Conservation (phyloP, 2,329 filamentous ascomycete species). For the Diaporthe longicolla region DNA sequence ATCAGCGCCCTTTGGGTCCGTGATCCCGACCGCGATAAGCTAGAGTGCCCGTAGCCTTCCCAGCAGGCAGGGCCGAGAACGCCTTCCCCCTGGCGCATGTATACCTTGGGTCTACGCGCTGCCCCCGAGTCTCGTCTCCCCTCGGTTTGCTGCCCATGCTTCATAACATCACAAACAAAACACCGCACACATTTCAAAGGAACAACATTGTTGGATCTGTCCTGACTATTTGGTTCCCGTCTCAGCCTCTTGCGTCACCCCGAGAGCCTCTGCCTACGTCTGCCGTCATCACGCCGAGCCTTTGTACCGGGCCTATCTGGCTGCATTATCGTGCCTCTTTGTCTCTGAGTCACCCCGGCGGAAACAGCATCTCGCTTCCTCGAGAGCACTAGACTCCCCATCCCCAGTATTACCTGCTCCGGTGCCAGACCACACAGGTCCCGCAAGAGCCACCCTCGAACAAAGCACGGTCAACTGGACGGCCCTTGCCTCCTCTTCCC, state of each 20-base stretch:
- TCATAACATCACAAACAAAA: conserved; percentile 25
- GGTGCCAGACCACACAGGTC: conserved; percentile 28
- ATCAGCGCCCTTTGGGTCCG: conserved; percentile 31
- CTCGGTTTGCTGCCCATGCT: conserved; percentile 17
- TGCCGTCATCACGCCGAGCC: conserved; percentile 35
- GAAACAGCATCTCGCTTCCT: conserved; percentile 39
- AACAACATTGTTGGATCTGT: conserved; percentile 20
- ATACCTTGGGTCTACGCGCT: conserved; percentile 34
- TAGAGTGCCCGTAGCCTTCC: conserved; percentile 7
- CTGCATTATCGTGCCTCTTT: conserved; percentile 40
- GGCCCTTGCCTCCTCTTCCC: conserved; percentile 36
- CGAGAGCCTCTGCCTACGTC: not conserved
- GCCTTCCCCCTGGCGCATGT: conserved; percentile 29
- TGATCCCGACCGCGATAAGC: conserved; percentile 35
- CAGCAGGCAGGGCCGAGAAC: conserved; percentile 26
- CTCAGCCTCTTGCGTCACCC: conserved; percentile 15
- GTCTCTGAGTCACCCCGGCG: conserved; percentile 43
- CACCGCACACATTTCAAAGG: conserved; percentile 11
- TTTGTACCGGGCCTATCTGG: conserved; percentile 35
- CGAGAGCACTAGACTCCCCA: not conserved
- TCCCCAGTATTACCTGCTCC: conserved; percentile 35
- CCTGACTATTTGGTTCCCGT: conserved; percentile 11
- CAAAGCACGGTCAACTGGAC: conserved; percentile 38
- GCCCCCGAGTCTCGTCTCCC: conserved; percentile 29
- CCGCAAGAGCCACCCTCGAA: conserved; percentile 39